Percentiles rank a stretch among this genome's conserved stretches.
Evolutionary conservation across 805 yeast genomes (phyloP).

Genomic region (Cephaloascus fragrans): DNA sequence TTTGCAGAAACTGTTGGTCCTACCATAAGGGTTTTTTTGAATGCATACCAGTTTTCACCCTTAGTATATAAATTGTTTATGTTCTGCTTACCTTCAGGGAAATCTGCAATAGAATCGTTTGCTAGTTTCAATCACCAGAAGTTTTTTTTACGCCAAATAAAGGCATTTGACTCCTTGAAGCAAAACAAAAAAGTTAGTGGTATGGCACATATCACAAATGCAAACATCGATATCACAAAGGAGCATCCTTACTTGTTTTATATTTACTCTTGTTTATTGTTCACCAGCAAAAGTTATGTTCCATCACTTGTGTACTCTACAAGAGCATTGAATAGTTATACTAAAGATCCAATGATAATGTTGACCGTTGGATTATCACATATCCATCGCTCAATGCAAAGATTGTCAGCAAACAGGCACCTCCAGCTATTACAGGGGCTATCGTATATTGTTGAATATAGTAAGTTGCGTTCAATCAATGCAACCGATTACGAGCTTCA

Average conservation of each 20-base stretch:
- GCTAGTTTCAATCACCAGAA: slow-evolving; percentile 83
- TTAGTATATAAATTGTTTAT: slow-evolving; percentile 57
- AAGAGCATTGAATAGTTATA: slow-evolving; percentile 57
- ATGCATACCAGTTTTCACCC: slow-evolving; percentile 68
- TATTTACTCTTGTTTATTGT: slow-evolving; percentile 72
- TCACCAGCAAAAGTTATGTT: slow-evolving; percentile 72
- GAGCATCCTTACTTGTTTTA: slow-evolving; percentile 61
- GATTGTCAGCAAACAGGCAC: slow-evolving; percentile 79
- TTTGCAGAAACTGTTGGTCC: slow-evolving; percentile 38
- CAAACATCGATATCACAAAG: slow-evolving; percentile 32
- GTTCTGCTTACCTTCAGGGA: slow-evolving; percentile 56
- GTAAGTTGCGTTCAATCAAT: slow-evolving; percentile 33
- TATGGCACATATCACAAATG: slow-evolving; percentile 64
- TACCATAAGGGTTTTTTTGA: slow-evolving; percentile 52
- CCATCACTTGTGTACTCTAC: slow-evolving; percentile 74
- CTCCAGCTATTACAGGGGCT: slow-evolving; percentile 83
- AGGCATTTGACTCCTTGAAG: slow-evolving; percentile 72
- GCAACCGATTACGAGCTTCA: slow-evolving; percentile 44
- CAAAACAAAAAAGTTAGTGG: slow-evolving; percentile 53
- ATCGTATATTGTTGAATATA: slow-evolving; percentile 66
- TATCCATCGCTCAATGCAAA: slow-evolving; percentile 84
- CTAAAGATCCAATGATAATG: slow-evolving; percentile 71
- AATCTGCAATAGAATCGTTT: slow-evolving; percentile 45
- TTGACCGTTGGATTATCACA: slow-evolving; percentile 71
- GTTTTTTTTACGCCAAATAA: slow-evolving; percentile 79